Percentiles rank a stretch among this genome's conserved stretches.
phyloP scores from a whole-genome alignment of 2,329 filamentous ascomycete species.

The Penicillium sp. region DNA sequence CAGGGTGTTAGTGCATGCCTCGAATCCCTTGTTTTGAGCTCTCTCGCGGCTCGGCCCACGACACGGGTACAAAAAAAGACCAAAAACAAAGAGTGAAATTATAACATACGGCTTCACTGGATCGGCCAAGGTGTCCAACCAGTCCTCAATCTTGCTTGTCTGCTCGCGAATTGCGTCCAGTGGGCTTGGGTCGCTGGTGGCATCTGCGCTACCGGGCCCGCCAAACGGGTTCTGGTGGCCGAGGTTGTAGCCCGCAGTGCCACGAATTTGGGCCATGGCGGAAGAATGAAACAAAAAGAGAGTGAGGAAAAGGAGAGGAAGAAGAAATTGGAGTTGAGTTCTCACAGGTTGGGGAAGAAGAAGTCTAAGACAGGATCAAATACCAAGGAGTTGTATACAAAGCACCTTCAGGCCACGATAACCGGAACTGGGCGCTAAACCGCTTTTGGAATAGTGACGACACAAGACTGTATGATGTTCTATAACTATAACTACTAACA shows the following conservation, averaged over 20 bases:
- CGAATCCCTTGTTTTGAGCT: slow-evolving; percentile 20
- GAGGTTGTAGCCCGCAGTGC: slow-evolving; percentile 79
- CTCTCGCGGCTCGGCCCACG: background rate
- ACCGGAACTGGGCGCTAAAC: slow-evolving; percentile 37
- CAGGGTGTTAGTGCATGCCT: slow-evolving; percentile 31
- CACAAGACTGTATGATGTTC: slow-evolving; percentile 13
- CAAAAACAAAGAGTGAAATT: slow-evolving; percentile 7
- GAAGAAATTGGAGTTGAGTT: background rate
- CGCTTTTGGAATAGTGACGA: slow-evolving; percentile 33
- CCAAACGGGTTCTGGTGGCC: slow-evolving; percentile 72
- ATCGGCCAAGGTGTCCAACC: slow-evolving; percentile 81
- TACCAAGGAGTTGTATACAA: slow-evolving; percentile 26
- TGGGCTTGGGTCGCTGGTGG: slow-evolving; percentile 68
- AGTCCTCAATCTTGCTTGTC: slow-evolving; percentile 97
- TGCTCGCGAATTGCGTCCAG: slow-evolving; percentile 89
- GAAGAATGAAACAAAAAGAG: background rate
- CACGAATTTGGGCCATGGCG: slow-evolving; percentile 57
- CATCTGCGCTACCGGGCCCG: slow-evolving; percentile 58
- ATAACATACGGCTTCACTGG: slow-evolving; percentile 89
- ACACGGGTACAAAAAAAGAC: background rate
- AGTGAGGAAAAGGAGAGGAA: slow-evolving; percentile 1
- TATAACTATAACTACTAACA: slow-evolving; percentile 1
- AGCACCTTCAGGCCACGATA: slow-evolving; percentile 44
- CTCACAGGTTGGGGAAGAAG: slow-evolving; percentile 9
- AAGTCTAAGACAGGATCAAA: slow-evolving; percentile 15